Base-by-base conservation (phyloP, 164 flowering plant genomes). In the Magnolia sinica region DNA sequence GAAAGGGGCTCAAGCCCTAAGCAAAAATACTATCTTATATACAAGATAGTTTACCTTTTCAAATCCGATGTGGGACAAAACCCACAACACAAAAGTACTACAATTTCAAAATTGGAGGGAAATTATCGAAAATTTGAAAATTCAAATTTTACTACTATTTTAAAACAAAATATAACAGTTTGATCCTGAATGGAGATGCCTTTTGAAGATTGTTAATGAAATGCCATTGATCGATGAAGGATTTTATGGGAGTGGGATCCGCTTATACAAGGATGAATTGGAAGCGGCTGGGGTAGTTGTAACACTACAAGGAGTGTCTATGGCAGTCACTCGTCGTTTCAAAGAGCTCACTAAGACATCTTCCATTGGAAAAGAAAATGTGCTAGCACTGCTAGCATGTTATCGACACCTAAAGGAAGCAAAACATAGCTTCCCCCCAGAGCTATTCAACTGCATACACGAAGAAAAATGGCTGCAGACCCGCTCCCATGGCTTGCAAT, bases 391-490 rank as follows among this genome's bases (percentile, higher is more conserved):
- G 76, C 79, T 90, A 19, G 72, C 79, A 7, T 88, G 84, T 65
- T 89, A 79, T 81, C 82, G 82, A 75, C 64, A 84, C 75, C 81
- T 89, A 19, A 79, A 78, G 71, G 77, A 61, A 55, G 49, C 70
- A 3, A 0, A 29, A 1, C 45, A 61, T 49, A 68, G 31, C 7
- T 72, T 87, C 37, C 87, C 92, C 24, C 0, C 29, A 13, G 88
- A 84, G 50, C 73, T 89, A 8, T 74, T 7, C 67, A 78, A 66
- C 0, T 82, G 85, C 79, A 69, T 89, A 13, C 78, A 45, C 18
- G 85, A 87, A 19, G 80, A 31, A 50, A 82, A 86, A 75, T 91
- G 96, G 96, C 52, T 91, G 80, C 68, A 78, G 20, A 91, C 94
- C 69, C 84, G 86, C 49, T 9, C 11, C 16, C 85, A 84, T 71